Conservation (phyloP, 257 asterid species). For the Petunia secreta region DNA sequence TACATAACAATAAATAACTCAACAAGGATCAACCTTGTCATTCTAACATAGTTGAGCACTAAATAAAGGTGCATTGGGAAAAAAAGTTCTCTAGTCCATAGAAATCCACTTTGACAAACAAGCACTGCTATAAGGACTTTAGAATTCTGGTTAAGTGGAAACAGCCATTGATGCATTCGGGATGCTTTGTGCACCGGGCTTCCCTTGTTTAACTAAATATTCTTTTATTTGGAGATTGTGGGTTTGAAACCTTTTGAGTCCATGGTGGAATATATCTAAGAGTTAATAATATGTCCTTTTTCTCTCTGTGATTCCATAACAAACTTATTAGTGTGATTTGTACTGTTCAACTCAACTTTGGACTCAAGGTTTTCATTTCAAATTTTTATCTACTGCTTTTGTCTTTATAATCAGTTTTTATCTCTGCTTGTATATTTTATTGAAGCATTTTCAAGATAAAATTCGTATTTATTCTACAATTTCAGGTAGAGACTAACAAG, state of each 20-base stretch:
- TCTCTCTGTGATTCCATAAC: not conserved
- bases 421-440: conserved; percentile 23
- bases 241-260: not conserved
- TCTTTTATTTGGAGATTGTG: conserved; percentile 3
- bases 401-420: not conserved
- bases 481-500: conserved; percentile 92
- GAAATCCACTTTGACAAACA: conserved; percentile 9
- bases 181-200: not conserved
- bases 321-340: not conserved
- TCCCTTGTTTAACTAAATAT: not conserved
- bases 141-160: not conserved
- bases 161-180: no score
- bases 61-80: not conserved
- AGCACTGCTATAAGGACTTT: not conserved
- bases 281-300: not conserved
- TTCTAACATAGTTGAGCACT: not conserved
- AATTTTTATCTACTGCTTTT: not conserved
- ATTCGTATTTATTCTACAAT: conserved; percentile 24
- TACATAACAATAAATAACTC: not conserved
- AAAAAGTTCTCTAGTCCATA: not conserved
- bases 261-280: not conserved
- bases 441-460: conserved; percentile 23
- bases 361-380: conserved; percentile 1
- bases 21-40: not conserved
- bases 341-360: conserved; percentile 16